Conservation (phyloP, 2,329 filamentous ascomycete genomes). For the Sporothrix phasma region DNA sequence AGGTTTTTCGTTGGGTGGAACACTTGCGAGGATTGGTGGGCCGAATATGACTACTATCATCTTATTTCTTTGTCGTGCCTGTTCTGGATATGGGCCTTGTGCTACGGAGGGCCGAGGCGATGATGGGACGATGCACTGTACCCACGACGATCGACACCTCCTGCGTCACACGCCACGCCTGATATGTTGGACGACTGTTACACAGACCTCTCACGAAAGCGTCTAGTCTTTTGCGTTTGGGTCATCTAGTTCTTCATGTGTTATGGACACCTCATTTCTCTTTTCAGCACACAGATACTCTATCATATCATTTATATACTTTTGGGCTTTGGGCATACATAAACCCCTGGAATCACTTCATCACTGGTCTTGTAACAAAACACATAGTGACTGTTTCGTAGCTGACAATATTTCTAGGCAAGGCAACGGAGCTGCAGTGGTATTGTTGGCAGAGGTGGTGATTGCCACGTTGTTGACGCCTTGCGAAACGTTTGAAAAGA, state of each 20-base stretch:
- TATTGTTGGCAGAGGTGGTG: too few species aligned
- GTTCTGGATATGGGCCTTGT: not conserved
- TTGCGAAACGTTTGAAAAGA: too few species aligned
- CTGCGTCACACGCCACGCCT: not conserved
- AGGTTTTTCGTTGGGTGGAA: not conserved
- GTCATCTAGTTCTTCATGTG: not conserved
- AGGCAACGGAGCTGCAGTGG: too few species aligned
- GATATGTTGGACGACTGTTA: not conserved
- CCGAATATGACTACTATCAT: not conserved
- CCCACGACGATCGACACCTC: not conserved
- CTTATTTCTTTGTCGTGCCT: not conserved
- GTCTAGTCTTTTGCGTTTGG: not conserved
- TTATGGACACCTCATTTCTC: not conserved
- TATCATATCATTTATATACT: not conserved
- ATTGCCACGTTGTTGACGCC: too few species aligned
- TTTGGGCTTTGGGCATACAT: not conserved
- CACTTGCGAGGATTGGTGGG: not conserved
- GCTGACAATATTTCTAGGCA: too few species aligned
- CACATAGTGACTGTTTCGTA: too few species aligned
- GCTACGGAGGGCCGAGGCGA: not conserved
- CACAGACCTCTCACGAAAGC: not conserved
- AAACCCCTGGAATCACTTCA: not conserved
- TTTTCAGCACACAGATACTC: not conserved
- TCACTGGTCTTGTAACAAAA: too few species aligned
- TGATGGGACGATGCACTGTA: not conserved